Evolutionary conservation across 1,139 yeast species (phyloP), one percentile per base, ranked within the genome.

Genomic region (Pichia sp.): DNA sequence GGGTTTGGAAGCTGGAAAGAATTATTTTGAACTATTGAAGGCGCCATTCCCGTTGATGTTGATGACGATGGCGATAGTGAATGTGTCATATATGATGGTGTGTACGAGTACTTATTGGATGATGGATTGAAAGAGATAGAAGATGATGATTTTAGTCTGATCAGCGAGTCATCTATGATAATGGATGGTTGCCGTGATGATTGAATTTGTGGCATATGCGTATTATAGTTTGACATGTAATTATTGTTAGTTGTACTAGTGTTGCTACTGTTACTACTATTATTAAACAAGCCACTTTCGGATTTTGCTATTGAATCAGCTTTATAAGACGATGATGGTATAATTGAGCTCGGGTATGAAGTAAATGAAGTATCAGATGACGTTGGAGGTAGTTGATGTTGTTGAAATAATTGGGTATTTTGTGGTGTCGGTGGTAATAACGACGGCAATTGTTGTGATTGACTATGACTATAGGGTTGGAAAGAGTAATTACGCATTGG

Each of bases 1-100:
- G 48, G 8, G 44, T 49, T 7, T 42, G 49, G 47, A 12, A 18
- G 45, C 22, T 36, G 44, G 16, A 24, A 47, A 9, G 7, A 32
- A 1, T 13, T 11, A 18, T 9, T 32, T 6, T 12, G n/a, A 18
- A 15, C 2, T 9, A n/a, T 9, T 32, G 36, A 32, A 8, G 15
- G 16, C 4, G 36, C 7, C 11, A 11, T 18, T 18, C 15, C 22
- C n/a, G 18, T 29, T 18, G 36, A 9, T 16, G 36, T 4, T 5
- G 35, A 16, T 16, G 36, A 13, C 2, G 38, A 35, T 5, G 38
- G 13, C 22, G 38, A 12, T 7, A 25, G 16, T 6, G 38, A 35
- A 12, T 12, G n/a, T 35, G 38, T 12, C 38, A 35, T 35, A 13
- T 35, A 35, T 13, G 38, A 35, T 6, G 24, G 38, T 22, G 38